Evolutionary conservation across 768 basidiomycete species (phyloP), one percentile per base, ranked within the genome.

Genomic region (Phaeolepiota aurea): DNA sequence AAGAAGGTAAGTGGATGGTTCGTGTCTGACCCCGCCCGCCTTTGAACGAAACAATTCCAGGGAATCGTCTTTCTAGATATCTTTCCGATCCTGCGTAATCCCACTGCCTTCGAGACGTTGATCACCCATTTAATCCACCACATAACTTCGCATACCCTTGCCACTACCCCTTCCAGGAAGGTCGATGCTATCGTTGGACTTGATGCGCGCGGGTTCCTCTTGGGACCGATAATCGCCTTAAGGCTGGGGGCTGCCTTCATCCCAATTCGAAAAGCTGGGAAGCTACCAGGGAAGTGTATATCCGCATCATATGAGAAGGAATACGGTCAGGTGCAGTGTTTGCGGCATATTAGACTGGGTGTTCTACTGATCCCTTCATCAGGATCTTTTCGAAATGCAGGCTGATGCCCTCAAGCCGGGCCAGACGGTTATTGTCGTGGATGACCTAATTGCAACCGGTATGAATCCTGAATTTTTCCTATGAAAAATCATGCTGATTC

Each of bases 321-420:
- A 58, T 96, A 97, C 50, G 93, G 92, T 33, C 54, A 61, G n/a
- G 89, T 90, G 49, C 12, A 56, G 80, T 63, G 12, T 13, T 3
- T 32, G 12, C 33, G 9, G 38, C 18, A 33, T 15, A n/a, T n/a
- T n/a, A 23, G n/a, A 35, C n/a, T 22, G 15, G 20, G n/a, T 33
- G 10, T 14, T 13, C 25, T 34, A 14, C 15, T 35, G 15, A 35
- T 35, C 18, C 9, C 25, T 25, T 18, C 38, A 3, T 16, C 44
- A 92, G 89, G 94, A 98, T 54, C 67, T 74, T n/a, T 96, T 98
- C 52, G 91, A 98, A 63, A 92, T 98, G 77, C 96, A 98, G 63
- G 71, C 76, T 14, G 87, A 82, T 39, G 81, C 85, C 7, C 87
- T 99, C 54, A 62, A 75, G 49, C 72, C 81, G 3, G 90, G 91